Percentiles rank a stretch among this genome's conserved stretches.
phyloP scores from a whole-genome alignment of 208 protist species.

The Phytomonas francai region DNA sequence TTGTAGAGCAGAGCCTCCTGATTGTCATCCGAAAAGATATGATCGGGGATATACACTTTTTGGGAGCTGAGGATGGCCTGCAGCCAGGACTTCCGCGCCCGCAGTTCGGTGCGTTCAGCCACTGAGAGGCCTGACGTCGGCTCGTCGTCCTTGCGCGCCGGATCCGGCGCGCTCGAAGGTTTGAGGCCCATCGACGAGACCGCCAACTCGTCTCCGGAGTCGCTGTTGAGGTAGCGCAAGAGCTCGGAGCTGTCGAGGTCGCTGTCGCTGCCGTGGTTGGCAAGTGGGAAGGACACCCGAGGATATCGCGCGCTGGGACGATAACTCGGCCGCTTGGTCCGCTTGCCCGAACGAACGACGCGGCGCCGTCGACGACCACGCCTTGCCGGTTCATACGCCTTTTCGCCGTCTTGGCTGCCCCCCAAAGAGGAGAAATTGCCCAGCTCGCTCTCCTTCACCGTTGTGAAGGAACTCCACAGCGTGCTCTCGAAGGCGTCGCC shows the following conservation, averaged over 20 bases:
- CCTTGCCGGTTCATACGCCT: not conserved
- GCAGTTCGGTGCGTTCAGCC: conserved; percentile 26
- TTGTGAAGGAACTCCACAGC: conserved; percentile 15
- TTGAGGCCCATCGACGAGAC: conserved; percentile 10
- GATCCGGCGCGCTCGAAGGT: not conserved
- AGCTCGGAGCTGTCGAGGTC: not conserved
- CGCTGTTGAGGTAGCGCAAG: conserved; percentile 15
- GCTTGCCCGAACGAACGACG: conserved; percentile 13
- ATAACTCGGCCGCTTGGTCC: conserved; percentile 7
- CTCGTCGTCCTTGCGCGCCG: not conserved
- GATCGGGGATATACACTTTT: conserved; percentile 29
- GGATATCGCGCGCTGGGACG: not conserved
- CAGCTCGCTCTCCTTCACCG: not conserved
- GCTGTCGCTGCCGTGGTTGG: conserved; percentile 10
- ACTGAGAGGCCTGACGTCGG: conserved; percentile 15
- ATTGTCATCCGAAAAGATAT: conserved; percentile 25
- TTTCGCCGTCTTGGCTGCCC: not conserved
- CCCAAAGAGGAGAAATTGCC: not conserved
- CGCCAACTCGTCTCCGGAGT: conserved; percentile 4
- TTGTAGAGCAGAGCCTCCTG: conserved; percentile 41
- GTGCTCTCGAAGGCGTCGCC: not conserved
- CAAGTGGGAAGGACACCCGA: not conserved
- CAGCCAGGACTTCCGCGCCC: conserved; percentile 30
- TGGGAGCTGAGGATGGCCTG: conserved; percentile 26
- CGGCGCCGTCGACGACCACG: not conserved